Percentiles rank a stretch among this genome's conserved stretches.
These are phyloP conservation scores for Pilaira anomala DNA, from an alignment of 192 early-diverging fungal species.

Conservation along the genomic window DNA sequence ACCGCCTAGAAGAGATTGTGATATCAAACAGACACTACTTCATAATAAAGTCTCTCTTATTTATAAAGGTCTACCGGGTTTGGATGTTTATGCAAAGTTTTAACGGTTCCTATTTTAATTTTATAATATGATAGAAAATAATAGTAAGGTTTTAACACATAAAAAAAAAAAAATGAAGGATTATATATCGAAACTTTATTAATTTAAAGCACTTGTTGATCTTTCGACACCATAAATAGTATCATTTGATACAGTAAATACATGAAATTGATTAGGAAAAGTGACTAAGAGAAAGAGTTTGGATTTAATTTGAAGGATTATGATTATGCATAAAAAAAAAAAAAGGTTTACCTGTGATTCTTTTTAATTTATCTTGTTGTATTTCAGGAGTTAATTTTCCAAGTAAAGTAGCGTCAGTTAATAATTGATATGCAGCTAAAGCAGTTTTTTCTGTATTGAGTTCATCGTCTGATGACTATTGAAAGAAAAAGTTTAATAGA, in stretches of 20 bases:
- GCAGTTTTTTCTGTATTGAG: conserved; percentile 6
- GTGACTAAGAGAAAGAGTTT: conserved; percentile 2
- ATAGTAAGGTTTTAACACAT: no score
- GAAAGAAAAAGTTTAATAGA: neutral
- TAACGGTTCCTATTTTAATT: no score
- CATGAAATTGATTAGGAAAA: conserved; percentile 14
- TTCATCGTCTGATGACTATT: neutral
- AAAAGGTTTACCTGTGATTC: conserved; percentile 13
- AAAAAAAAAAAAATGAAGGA: no score
- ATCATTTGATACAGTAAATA: conserved; percentile 15
- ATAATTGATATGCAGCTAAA: conserved; percentile 14
- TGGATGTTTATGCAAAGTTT: no score
- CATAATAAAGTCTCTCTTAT: no score
- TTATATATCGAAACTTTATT: no score
- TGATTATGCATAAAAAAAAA: neutral
- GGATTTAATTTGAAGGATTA: neutral
- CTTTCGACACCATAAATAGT: conserved; percentile 11
- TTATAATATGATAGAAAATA: no score
- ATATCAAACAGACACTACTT: no score
- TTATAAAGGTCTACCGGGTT: no score
- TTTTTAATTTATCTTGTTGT: conserved; percentile 17
- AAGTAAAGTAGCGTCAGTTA: conserved; percentile 9
- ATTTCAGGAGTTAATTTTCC: neutral
- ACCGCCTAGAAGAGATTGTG: no score
- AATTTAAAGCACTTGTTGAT: neutral